Conservation (phyloP, 768 basidiomycete species). For the Melanogaster broomeanus region DNA sequence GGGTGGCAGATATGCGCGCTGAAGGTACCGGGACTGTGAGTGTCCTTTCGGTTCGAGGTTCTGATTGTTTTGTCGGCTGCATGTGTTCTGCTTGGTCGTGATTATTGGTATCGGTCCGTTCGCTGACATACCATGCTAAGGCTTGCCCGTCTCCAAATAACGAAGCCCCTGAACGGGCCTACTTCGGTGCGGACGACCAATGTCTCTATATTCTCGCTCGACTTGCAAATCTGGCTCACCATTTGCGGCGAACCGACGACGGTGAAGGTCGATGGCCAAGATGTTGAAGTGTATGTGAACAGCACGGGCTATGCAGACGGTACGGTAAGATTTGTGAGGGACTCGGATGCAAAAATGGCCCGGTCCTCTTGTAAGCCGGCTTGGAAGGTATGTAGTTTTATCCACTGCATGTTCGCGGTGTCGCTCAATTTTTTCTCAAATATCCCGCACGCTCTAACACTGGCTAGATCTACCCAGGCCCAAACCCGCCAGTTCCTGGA, state of each 20-base stretch:
- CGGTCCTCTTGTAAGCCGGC: background rate
- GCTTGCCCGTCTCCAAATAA: conserved; percentile 23
- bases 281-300: background rate
- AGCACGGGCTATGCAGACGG: background rate
- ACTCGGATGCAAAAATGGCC: background rate
- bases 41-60: background rate
- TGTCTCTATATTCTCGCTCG: conserved; percentile 24
- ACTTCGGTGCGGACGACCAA: conserved; percentile 25
- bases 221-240: background rate
- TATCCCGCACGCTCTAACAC: background rate
- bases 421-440: background rate
- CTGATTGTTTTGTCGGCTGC: background rate
- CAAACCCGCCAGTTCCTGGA: background rate
- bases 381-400: conserved; percentile 25
- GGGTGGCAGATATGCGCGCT: conserved; percentile 69
- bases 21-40: conserved; percentile 68
- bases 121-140: conserved; percentile 4
- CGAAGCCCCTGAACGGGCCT: background rate
- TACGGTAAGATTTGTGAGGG: conserved; percentile 12
- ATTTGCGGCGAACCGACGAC: background rate
- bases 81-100: background rate
- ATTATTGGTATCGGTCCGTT: background rate
- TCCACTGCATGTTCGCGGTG: too few species aligned
- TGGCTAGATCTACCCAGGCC: conserved; percentile 8
- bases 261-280: conserved; percentile 16